Percentiles rank a stretch among this genome's conserved stretches.
phyloP scores from a whole-genome alignment of 2,329 filamentous ascomycete species.

The Acrodontium crateriforme region DNA sequence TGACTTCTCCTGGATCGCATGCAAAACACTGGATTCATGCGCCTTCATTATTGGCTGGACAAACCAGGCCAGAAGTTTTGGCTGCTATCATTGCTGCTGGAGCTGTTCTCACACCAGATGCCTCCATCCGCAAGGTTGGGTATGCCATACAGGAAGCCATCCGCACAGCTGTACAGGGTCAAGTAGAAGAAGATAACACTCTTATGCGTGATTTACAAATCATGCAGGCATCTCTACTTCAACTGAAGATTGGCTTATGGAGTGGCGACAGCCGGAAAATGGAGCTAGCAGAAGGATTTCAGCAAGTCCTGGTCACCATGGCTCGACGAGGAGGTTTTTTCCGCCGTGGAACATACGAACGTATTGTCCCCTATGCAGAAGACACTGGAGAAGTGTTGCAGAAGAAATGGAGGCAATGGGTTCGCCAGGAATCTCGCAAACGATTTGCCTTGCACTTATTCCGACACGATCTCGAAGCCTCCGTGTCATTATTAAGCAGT shows the following conservation, averaged over 20 bases:
- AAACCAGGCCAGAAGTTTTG: conserved; percentile 45
- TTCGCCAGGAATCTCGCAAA: conserved; percentile 52
- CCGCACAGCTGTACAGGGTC: conserved; percentile 23
- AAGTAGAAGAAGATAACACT: conserved; percentile 37
- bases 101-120: conserved; percentile 43
- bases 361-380: conserved; percentile 36
- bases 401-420: conserved; percentile 53
- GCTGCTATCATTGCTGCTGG: conserved; percentile 48
- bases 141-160: conserved; percentile 37
- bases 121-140: conserved; percentile 47
- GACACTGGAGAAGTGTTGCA: conserved; percentile 46
- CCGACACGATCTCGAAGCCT: conserved; percentile 51
- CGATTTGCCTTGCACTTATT: conserved; percentile 54
- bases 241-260: conserved; percentile 43
- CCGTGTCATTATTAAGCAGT: conserved; percentile 51
- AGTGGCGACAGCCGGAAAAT: conserved; percentile 46
- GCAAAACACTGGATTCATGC: conserved; percentile 49
- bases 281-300: conserved; percentile 45
- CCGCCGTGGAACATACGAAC: conserved; percentile 30
- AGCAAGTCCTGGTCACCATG: conserved; percentile 40
- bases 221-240: conserved; percentile 37
- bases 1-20: conserved; percentile 43
- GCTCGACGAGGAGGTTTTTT: conserved; percentile 45
- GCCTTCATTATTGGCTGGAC: conserved; percentile 43
- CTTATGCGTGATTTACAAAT: conserved; percentile 38